Base-by-base conservation (phyloP, 1,284 basidiomycete species). In the Ganoderma lingzhi region DNA sequence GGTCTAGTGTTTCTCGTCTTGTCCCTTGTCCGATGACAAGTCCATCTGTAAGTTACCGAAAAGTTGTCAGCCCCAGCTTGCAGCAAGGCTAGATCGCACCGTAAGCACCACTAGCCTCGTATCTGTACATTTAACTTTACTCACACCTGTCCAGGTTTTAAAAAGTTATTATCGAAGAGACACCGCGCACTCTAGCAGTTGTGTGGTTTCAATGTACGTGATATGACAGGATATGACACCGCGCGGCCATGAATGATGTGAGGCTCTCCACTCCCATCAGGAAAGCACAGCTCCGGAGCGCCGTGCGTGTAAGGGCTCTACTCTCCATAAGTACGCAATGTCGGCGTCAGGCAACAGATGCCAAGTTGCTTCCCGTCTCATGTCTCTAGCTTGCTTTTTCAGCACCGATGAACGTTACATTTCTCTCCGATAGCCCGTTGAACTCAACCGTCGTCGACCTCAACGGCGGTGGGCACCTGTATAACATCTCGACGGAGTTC, bases 391-490 rank as follows among this genome's bases (percentile, higher is more conserved):
- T 30, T 28, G 10, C 51, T 55, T 55, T n/a, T 55, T 15, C 51
- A 55, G 35, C 58, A 35, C 32, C 45, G n/a, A 68, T 68, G 66
- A 60, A 68, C 53, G 59, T 64, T 23, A 59, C 66, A 6, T 68
- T 68, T 42, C 62, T 63, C 35, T 68, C 66, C 55, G 62, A 68
- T 42, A 68, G 51, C 58, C 66, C 66, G 6, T 32, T 63, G 23
- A 68, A 64, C 63, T 59, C 62, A n/a, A 45, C 58, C 5, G 63
- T 68, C 62, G 32, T 68, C 55, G 55, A 68, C 66, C 62, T 64
- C 62, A 32, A 23, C 28, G 45, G 44, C 53, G 66, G 66, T 32
- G 55, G 12, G 45, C 67, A 55, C 68, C 61, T 62, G 42, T 71
- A 64, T 42, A 42, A 64, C 32, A 60, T 66, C 23, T 51, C 62